phyloP scores from a whole-genome alignment of 164 flowering plant species.

The Berberis thunbergii region DNA sequence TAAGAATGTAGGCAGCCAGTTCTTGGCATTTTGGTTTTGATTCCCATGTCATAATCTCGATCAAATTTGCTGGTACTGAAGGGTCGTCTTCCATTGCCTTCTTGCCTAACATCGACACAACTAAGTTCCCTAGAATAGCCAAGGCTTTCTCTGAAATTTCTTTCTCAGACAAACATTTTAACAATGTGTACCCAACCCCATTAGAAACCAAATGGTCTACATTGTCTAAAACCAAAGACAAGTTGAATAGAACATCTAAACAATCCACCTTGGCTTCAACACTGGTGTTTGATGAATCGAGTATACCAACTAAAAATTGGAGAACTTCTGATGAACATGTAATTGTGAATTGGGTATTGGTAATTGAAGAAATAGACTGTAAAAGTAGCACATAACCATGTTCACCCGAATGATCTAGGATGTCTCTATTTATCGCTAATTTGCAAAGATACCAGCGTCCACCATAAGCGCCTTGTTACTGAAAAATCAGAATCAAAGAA shows the following conservation, averaged over 20 bases:
- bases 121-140: constrained; percentile 62
- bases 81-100: constrained; percentile 51
- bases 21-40: constrained; percentile 75
- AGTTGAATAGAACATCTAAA: constrained; percentile 53
- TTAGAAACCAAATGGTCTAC: constrained; percentile 35
- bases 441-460: constrained; percentile 66
- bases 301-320: constrained; percentile 34
- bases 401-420: constrained; percentile 25
- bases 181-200: constrained; percentile 37
- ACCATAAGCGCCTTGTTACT: constrained; percentile 84
- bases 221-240: constrained; percentile 57
- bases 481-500: constrained; percentile 12
- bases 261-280: constrained; percentile 39
- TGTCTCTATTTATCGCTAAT: constrained; percentile 31
- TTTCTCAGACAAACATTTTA: constrained; percentile 28
- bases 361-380: constrained; percentile 43
- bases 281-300: constrained; percentile 31
- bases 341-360: constrained; percentile 32
- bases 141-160: constrained; percentile 61
- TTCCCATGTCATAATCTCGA: constrained; percentile 73
- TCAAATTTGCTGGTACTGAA: constrained; percentile 47
- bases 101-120: constrained; percentile 56
- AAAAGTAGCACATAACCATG: constrained; percentile 20
- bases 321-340: constrained; percentile 25
- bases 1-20: constrained; percentile 61